phyloP scores from a whole-genome alignment of 805 yeast species.

The Lipomyces mesembrius region DNA sequence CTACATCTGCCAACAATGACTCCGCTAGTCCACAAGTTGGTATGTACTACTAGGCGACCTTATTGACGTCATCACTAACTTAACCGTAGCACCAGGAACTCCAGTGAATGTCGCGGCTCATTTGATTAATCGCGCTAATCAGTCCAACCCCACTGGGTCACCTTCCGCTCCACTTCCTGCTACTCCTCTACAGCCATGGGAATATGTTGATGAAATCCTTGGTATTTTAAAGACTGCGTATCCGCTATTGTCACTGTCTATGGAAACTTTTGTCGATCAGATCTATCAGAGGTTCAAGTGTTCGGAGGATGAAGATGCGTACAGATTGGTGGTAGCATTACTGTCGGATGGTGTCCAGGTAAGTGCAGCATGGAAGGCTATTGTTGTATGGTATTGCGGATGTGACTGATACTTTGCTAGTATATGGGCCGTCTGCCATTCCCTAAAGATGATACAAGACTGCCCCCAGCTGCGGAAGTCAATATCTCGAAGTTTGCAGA shows the following conservation, averaged over 20 bases:
- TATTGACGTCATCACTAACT: background rate
- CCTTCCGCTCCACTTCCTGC: constrained; percentile 36
- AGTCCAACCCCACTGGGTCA: constrained; percentile 17
- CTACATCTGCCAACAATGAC: constrained; percentile 7
- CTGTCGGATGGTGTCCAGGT: constrained; percentile 87
- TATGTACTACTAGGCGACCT: background rate
- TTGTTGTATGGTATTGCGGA: background rate
- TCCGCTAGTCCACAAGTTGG: constrained; percentile 12
- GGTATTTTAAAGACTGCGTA: constrained; percentile 95
- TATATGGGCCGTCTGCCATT: constrained; percentile 82
- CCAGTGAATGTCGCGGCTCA: constrained; percentile 19
- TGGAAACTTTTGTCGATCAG: constrained; percentile 95
- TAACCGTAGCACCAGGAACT: constrained; percentile 14
- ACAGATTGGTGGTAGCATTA: constrained; percentile 87
- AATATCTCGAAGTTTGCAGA: constrained; percentile 89
- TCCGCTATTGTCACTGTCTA: constrained; percentile 86
- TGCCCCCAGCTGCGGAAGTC: constrained; percentile 90
- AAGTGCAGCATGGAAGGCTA: background rate
- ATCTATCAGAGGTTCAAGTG: constrained; percentile 91
- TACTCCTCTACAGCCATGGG: constrained; percentile 73
- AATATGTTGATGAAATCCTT: constrained; percentile 88
- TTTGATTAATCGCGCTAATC: constrained; percentile 25
- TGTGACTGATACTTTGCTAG: constrained; percentile 6
- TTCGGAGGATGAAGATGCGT: constrained; percentile 94
- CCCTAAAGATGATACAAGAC: constrained; percentile 83